Evolutionary conservation across 2,329 filamentous ascomycete genomes (phyloP).

Genomic region (Fusarium sacchari): DNA sequence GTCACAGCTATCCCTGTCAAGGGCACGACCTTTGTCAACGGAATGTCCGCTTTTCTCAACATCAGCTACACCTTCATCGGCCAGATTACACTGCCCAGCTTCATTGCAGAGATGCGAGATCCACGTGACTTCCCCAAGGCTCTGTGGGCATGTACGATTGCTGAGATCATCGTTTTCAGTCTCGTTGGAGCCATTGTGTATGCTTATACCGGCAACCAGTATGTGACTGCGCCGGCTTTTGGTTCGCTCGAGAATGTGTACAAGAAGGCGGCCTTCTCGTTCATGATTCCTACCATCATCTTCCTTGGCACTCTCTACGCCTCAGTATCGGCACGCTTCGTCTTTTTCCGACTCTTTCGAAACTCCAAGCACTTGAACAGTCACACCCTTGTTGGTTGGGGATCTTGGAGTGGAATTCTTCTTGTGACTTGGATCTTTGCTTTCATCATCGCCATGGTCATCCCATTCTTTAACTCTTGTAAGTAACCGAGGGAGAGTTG

Average conservation of each 20-base stretch:
- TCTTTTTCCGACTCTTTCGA: conserved; percentile 90
- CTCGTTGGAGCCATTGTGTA: conserved; percentile 85
- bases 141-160: conserved; percentile 88
- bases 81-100: conserved; percentile 91
- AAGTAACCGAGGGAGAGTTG: conserved; percentile 40
- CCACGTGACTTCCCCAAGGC: conserved; percentile 88
- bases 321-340: conserved; percentile 86
- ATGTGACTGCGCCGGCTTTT: conserved; percentile 88
- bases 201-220: conserved; percentile 88
- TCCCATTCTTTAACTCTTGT: conserved; percentile 89
- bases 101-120: conserved; percentile 92
- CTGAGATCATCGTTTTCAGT: conserved; percentile 86
- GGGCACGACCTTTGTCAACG: conserved; percentile 82
- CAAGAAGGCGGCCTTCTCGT: conserved; percentile 90
- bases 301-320: conserved; percentile 93
- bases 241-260: conserved; percentile 81
- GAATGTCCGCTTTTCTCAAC: conserved; percentile 90
- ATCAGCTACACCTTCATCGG: conserved; percentile 97
- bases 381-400: conserved; percentile 86
- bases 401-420: conserved; percentile 79
- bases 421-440: conserved; percentile 80
- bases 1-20: conserved; percentile 74
- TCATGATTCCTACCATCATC: conserved; percentile 95
- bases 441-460: conserved; percentile 91
- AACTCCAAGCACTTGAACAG: conserved; percentile 81